phyloP scores from a whole-genome alignment of 1,139 yeast species.

The Nakaseomyces nivariensis region DNA sequence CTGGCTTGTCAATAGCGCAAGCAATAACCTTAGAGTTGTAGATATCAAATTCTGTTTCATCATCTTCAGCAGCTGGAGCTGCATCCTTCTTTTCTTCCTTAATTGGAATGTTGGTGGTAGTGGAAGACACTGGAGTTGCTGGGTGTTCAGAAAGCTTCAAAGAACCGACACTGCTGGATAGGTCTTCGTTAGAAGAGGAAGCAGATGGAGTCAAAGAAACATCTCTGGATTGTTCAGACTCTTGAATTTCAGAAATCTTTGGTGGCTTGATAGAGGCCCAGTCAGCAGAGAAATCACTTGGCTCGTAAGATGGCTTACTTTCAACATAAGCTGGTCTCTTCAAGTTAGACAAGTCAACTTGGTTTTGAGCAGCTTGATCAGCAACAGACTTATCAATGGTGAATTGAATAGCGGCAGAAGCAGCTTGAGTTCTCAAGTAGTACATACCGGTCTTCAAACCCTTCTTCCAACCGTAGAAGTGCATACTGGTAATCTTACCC shows the following conservation, averaged over 20 bases:
- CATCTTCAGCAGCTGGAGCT: conserved; percentile 12
- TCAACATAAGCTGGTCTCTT: conserved; percentile 42
- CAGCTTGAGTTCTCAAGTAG: conserved; percentile 89
- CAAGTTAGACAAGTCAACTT: conserved; percentile 45
- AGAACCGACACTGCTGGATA: conserved; percentile 19
- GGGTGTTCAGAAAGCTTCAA: conserved; percentile 20
- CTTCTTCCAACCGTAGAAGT: conserved; percentile 94
- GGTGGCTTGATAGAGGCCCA: conserved; percentile 10
- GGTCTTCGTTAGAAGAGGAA: conserved; percentile 20
- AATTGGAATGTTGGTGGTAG: not conserved
- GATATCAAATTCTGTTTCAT: conserved; percentile 46
- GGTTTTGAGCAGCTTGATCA: conserved; percentile 38
- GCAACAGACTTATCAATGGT: conserved; percentile 49
- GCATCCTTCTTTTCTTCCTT: conserved; percentile 12
- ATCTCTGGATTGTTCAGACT: conserved; percentile 22
- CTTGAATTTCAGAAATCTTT: conserved; percentile 10
- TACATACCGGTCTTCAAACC: conserved; percentile 98
- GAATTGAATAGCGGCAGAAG: conserved; percentile 82
- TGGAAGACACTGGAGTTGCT: conserved; percentile 19
- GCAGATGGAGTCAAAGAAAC: conserved; percentile 19
- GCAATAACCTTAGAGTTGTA: conserved; percentile 90
- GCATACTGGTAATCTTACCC: conserved; percentile 91
- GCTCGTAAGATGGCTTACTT: conserved; percentile 25
- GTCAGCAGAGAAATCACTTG: conserved; percentile 25
- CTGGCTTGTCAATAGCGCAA: conserved; percentile 94